Evolutionary conservation across 768 basidiomycete genomes (phyloP).

Genomic region (Fomitopsis serialis): DNA sequence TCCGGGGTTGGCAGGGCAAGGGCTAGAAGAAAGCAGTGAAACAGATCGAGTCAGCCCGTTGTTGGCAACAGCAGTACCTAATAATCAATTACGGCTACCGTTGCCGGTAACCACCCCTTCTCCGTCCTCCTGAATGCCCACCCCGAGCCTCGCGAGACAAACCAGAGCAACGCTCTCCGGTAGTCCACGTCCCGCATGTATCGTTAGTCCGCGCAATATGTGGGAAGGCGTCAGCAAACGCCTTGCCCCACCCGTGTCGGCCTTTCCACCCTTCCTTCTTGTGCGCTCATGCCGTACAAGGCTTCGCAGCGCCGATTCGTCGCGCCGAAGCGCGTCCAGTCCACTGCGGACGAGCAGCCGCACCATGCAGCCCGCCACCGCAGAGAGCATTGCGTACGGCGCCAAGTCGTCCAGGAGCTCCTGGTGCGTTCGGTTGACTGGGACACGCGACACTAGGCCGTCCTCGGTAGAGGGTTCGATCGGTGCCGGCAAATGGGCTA

Average conservation of each 20-base stretch:
- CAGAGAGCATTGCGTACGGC: constrained; percentile 33
- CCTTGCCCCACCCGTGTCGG: constrained; percentile 9
- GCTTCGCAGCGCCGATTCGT: constrained; percentile 22
- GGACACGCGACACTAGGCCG: not conserved
- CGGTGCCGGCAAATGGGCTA: not conserved
- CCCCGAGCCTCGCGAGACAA: constrained; percentile 26
- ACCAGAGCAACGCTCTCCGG: constrained; percentile 19
- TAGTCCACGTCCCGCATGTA: constrained; percentile 6
- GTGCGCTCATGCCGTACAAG: constrained; percentile 16
- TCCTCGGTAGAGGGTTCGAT: not conserved
- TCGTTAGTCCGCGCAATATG: constrained; percentile 31
- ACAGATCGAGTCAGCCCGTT: not conserved
- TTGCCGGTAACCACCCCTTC: not conserved
- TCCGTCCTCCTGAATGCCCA: not conserved
- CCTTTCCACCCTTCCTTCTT: constrained; percentile 6
- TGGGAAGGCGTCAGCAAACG: constrained; percentile 34
- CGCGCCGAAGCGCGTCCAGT: constrained; percentile 26
- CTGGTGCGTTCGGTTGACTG: constrained; percentile 7
- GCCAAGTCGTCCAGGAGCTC: constrained; percentile 23
- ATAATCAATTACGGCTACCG: not conserved
- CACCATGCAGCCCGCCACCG: constrained; percentile 27
- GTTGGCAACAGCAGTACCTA: not conserved
- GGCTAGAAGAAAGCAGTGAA: too few species aligned
- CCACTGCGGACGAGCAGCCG: constrained; percentile 29
- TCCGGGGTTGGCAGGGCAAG: not conserved